These are phyloP conservation scores for Martiniozyma abietophila DNA, from an alignment of 805 yeast species.

Conservation along the genomic window DNA sequence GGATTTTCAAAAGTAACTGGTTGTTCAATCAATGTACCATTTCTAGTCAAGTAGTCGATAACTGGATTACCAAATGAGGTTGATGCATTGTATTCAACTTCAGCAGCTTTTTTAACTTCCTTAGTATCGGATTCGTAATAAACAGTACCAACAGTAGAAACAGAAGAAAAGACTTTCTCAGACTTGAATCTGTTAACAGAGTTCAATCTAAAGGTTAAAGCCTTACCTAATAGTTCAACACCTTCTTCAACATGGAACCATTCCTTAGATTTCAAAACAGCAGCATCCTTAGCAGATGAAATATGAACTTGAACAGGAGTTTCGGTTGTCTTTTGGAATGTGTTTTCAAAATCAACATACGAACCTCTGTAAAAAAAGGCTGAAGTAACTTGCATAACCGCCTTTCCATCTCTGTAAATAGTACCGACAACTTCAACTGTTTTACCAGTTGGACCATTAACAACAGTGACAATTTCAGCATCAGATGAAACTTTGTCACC, in stretches of 20 bases:
- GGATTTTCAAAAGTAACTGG: conserved; percentile 84
- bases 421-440: conserved; percentile 93
- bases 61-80: conserved; percentile 97
- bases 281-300: conserved; percentile 76
- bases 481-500: conserved; percentile 78
- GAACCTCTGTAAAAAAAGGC: conserved; percentile 95
- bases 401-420: conserved; percentile 59
- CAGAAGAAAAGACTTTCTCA: conserved; percentile 66
- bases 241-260: conserved; percentile 86
- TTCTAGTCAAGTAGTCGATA: conserved; percentile 82
- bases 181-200: conserved; percentile 77
- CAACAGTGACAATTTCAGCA: conserved; percentile 81
- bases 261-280: conserved; percentile 89
- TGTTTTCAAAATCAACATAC: conserved; percentile 80
- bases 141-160: conserved; percentile 77
- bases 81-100: conserved; percentile 78
- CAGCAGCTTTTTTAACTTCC: conserved; percentile 77
- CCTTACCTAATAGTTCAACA: conserved; percentile 65
- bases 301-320: conserved; percentile 76
- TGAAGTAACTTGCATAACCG: conserved; percentile 91
- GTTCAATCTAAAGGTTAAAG: conserved; percentile 81
- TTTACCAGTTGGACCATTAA: conserved; percentile 89
- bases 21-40: conserved; percentile 91
- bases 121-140: conserved; percentile 85
- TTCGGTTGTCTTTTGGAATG: conserved; percentile 82